Conservation (phyloP, 2,329 filamentous ascomycete genomes). For the Sclerotinia nivalis region DNA sequence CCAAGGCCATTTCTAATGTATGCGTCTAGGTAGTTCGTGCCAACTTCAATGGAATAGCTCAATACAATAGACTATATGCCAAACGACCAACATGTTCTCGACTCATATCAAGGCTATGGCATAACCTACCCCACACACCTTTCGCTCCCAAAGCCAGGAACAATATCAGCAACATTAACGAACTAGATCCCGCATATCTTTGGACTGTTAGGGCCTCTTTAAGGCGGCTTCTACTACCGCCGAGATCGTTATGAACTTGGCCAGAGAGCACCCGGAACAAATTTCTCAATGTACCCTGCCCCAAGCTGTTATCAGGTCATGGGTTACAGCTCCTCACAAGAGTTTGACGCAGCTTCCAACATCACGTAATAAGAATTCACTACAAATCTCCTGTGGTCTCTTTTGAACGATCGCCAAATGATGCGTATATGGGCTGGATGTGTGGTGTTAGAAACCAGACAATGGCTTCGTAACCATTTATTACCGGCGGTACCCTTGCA, state of each 20-base stretch:
- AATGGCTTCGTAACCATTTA: no score
- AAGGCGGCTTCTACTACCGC: neutral
- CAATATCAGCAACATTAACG: neutral
- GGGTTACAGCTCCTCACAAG: neutral
- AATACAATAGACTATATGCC: conserved; percentile 71
- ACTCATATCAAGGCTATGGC: conserved; percentile 74
- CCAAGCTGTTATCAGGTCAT: neutral
- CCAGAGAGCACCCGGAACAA: neutral
- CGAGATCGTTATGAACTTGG: neutral
- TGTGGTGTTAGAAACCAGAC: neutral
- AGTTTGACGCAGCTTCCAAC: neutral
- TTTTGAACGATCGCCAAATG: neutral
- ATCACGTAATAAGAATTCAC: neutral
- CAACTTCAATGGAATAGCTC: conserved; percentile 73
- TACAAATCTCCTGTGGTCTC: neutral
- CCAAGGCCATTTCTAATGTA: neutral
- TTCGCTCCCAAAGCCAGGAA: neutral
- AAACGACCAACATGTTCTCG: conserved; percentile 91
- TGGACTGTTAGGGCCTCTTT: neutral
- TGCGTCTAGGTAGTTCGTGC: conserved; percentile 71
- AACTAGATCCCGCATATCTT: neutral
- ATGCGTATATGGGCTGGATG: neutral
- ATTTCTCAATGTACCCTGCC: neutral
- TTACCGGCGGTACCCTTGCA: neutral
- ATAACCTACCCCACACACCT: neutral